Evolutionary conservation across 2,329 filamentous ascomycete genomes (phyloP).

Genomic region (Cordyceps javanica): DNA sequence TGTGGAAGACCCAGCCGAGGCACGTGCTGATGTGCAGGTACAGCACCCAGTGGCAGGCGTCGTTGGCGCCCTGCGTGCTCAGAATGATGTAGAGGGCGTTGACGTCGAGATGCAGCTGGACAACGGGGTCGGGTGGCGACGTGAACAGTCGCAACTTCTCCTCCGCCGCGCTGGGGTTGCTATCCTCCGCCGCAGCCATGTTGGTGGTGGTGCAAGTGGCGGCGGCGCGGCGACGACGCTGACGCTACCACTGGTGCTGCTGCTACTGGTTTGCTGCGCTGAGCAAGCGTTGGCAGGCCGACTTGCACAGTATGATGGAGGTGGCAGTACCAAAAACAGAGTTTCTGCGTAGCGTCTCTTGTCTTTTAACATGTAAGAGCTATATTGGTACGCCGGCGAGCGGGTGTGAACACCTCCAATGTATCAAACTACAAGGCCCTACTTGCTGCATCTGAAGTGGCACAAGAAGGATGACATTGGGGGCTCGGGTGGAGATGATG

Average conservation of each 20-base stretch:
- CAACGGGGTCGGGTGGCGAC: not conserved
- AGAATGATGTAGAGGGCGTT: conserved; percentile 9
- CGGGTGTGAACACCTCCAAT: not conserved
- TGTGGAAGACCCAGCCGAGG: conserved; percentile 6
- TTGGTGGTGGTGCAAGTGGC: not conserved
- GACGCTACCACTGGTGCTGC: not conserved
- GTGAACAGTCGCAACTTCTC: not conserved
- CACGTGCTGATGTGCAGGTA: not conserved
- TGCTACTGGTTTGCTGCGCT: not conserved
- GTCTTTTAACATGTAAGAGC: not conserved
- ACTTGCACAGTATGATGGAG: not conserved
- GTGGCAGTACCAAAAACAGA: not conserved
- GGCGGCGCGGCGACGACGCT: not conserved
- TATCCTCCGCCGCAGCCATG: not conserved
- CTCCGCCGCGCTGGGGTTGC: not conserved
- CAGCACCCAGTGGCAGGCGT: conserved; percentile 3
- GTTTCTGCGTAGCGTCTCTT: not conserved
- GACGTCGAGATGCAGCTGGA: conserved; percentile 1
- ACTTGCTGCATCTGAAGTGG: not conserved
- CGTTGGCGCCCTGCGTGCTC: not conserved
- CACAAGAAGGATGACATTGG: conserved; percentile 1
- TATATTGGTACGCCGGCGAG: conserved; percentile 2
- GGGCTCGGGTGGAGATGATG: not conserved
- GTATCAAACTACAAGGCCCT: not conserved
- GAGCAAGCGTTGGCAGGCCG: not conserved